Conservation (phyloP, 345 rosid genomes). For the Hibiscus trionum region DNA sequence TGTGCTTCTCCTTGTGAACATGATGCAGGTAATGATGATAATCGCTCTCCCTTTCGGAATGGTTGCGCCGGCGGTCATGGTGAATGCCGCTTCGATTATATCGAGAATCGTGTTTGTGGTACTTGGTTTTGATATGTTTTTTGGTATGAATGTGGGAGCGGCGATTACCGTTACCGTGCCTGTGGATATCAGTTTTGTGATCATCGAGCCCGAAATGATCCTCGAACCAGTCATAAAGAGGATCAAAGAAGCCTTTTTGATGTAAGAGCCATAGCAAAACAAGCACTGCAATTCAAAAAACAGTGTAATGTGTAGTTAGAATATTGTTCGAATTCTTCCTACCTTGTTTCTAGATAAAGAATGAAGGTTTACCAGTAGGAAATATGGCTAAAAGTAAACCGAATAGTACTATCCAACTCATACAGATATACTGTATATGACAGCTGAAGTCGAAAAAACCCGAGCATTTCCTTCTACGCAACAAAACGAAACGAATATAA, state of each 20-base stretch:
- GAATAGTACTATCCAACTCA: conserved; percentile 80
- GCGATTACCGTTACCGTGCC: conserved; percentile 23
- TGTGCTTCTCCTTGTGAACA: conserved; percentile 38
- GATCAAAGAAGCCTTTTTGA: conserved; percentile 82
- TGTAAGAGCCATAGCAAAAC: conserved; percentile 81
- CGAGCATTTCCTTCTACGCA: conserved; percentile 59
- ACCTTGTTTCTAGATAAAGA: neutral
- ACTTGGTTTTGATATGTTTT: conserved; percentile 31
- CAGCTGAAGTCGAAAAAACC: conserved; percentile 84
- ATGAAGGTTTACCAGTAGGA: conserved; percentile 50
- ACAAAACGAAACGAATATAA: conserved; percentile 7
- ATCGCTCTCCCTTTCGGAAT: conserved; percentile 33
- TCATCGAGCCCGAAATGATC: conserved; percentile 37
- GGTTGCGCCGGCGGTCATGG: conserved; percentile 32
- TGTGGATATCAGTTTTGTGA: conserved; percentile 10
- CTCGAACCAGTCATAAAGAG: conserved; percentile 79
- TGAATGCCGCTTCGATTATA: conserved; percentile 29
- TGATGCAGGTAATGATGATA: conserved; percentile 45
- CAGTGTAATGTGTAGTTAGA: neutral
- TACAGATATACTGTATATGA: conserved; percentile 81
- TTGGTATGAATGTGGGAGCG: conserved; percentile 23
- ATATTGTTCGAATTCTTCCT: neutral
- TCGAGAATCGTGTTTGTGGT: conserved; percentile 33
- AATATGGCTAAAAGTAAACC: conserved; percentile 64
- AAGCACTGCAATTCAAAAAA: conserved; percentile 39